Evolutionary conservation across 1,139 yeast genomes (phyloP).

Genomic region (Suhomyces bribrorum): DNA sequence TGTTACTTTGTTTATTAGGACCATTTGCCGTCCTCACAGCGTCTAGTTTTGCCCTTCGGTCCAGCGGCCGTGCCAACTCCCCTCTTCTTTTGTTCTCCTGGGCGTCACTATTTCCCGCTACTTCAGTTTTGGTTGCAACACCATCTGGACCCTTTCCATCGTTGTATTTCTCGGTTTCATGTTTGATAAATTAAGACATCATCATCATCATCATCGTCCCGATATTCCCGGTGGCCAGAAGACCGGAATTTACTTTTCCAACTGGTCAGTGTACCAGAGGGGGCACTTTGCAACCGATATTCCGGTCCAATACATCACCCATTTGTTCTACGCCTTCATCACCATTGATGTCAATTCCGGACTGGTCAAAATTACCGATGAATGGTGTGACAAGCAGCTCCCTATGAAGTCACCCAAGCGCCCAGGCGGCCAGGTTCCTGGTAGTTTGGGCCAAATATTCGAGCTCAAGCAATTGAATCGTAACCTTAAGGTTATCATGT

Average conservation of each 20-base stretch:
- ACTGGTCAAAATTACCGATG: conserved; percentile 53
- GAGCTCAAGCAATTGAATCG: conserved; percentile 51
- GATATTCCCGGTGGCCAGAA: conserved; percentile 11
- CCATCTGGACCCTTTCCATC: neutral
- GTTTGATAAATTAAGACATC: neutral
- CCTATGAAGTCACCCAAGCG: conserved; percentile 31
- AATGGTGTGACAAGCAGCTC: conserved; percentile 66
- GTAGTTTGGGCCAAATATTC: conserved; percentile 59
- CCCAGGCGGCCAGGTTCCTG: conserved; percentile 30
- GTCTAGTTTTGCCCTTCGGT: too few species aligned
- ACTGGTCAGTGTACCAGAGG: conserved; percentile 75
- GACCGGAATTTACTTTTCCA: conserved; percentile 41
- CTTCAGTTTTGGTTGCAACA: neutral
- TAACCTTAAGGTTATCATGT: conserved; percentile 60
- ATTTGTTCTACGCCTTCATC: conserved; percentile 78
- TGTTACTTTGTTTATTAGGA: too few species aligned
- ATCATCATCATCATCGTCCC: neutral
- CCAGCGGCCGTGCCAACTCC: too few species aligned
- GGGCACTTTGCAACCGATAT: conserved; percentile 68
- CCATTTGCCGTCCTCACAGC: too few species aligned
- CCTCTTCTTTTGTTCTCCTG: too few species aligned
- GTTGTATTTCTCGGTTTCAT: too few species aligned
- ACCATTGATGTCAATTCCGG: conserved; percentile 58
- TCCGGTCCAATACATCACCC: conserved; percentile 58
- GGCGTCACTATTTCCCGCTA: too few species aligned